phyloP scores from a whole-genome alignment of 768 basidiomycete species.

The Trametes gibbosa region DNA sequence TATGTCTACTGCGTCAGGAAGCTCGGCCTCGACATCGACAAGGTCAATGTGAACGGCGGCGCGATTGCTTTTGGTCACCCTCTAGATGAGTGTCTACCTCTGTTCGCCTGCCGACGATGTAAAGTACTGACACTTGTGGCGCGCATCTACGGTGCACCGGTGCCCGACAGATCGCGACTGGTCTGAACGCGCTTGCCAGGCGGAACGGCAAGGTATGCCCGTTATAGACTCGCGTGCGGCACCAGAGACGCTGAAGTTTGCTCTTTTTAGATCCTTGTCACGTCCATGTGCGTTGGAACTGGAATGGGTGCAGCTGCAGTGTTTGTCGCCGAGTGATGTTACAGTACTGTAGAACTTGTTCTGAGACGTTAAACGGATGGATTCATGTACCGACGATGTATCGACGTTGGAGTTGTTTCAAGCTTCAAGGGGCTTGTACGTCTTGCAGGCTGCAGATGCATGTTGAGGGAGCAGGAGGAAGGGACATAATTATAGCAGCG shows the following conservation, averaged over 20 bases:
- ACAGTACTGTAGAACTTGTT: background rate
- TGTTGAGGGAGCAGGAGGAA: background rate
- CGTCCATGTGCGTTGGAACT: conserved; percentile 85
- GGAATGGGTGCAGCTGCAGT: conserved; percentile 77
- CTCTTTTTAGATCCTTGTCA: conserved; percentile 58
- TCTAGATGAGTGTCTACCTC: conserved; percentile 55
- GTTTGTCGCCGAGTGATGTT: conserved; percentile 4
- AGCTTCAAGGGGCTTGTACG: too few species aligned
- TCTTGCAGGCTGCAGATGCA: background rate
- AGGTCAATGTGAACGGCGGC: conserved; percentile 88
- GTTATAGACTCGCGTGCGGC: conserved; percentile 5
- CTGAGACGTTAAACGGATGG: too few species aligned
- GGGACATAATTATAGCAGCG: conserved; percentile 4
- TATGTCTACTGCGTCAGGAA: conserved; percentile 69
- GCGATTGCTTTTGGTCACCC: conserved; percentile 87
- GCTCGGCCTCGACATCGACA: conserved; percentile 57
- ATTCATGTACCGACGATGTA: too few species aligned
- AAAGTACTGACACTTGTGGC: conserved; percentile 22
- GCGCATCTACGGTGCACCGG: conserved; percentile 69
- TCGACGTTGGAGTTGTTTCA: too few species aligned
- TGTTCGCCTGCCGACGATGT: background rate
- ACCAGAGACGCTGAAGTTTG: conserved; percentile 26
- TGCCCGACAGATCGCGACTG: conserved; percentile 80
- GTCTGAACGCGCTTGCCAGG: conserved; percentile 69
- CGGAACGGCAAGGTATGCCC: conserved; percentile 61